phyloP scores from a whole-genome alignment of 768 basidiomycete genomes.

The Russula virescens region DNA sequence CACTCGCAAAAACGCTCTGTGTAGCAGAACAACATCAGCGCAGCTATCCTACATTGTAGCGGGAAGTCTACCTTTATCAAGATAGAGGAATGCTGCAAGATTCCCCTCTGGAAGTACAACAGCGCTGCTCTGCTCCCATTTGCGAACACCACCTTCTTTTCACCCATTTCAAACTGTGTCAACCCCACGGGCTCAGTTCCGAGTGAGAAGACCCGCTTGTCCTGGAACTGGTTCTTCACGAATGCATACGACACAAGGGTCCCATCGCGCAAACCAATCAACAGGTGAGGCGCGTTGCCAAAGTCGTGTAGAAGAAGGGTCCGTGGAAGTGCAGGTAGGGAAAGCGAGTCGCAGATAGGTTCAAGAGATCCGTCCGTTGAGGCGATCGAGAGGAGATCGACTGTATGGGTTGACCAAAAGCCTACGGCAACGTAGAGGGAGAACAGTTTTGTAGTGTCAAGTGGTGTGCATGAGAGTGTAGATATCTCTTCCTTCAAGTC shows the following conservation, averaged over 20 bases:
- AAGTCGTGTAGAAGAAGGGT: constrained; percentile 56
- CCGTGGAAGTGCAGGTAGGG: constrained; percentile 42
- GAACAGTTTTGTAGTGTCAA: constrained; percentile 43
- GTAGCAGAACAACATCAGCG: background rate
- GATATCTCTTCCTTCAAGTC: constrained; percentile 49
- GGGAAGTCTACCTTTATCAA: constrained; percentile 51
- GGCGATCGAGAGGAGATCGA: constrained; percentile 49
- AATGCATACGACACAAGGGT: constrained; percentile 54
- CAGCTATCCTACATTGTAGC: background rate
- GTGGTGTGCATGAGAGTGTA: constrained; percentile 57
- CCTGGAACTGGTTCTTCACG: constrained; percentile 32
- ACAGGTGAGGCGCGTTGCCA: constrained; percentile 48
- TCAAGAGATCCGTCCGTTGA: constrained; percentile 27
- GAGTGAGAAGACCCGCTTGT: constrained; percentile 56
- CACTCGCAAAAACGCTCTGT: constrained; percentile 47
- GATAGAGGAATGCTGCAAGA: constrained; percentile 62
- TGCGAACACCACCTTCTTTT: constrained; percentile 57
- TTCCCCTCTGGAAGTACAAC: constrained; percentile 59
- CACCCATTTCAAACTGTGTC: constrained; percentile 49
- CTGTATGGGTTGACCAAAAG: constrained; percentile 66
- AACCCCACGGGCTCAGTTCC: constrained; percentile 64
- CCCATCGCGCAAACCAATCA: constrained; percentile 75
- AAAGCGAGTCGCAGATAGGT: constrained; percentile 33
- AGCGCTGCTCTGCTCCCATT: constrained; percentile 65
- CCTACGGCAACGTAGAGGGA: constrained; percentile 54